phyloP scores from a whole-genome alignment of 2,329 filamentous ascomycete species.

The Paecilomyces variotii region DNA sequence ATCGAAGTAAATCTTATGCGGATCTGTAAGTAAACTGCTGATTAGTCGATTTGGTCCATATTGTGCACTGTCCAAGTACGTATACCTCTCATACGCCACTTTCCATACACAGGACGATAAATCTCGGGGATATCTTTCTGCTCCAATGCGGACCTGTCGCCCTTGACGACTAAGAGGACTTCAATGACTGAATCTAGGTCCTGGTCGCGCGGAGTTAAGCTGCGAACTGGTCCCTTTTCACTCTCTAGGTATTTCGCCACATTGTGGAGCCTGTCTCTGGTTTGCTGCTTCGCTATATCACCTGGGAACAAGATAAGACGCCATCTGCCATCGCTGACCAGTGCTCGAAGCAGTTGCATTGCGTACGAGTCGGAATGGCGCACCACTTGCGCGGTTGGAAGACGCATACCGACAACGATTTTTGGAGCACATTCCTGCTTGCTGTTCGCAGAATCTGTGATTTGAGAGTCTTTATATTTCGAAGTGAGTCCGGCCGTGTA shows the following conservation, averaged over 20 bases:
- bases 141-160: neutral
- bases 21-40: neutral
- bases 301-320: conserved; percentile 12
- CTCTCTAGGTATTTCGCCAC: neutral
- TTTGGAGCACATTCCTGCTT: conserved; percentile 28
- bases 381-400: conserved; percentile 51
- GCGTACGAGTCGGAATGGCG: conserved; percentile 53
- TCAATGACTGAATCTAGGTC: conserved; percentile 21
- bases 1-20: neutral
- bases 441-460: conserved; percentile 34
- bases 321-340: conserved; percentile 48
- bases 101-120: neutral
- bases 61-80: neutral
- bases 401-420: conserved; percentile 40
- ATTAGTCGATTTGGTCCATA: neutral
- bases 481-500: conserved; percentile 55
- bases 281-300: neutral
- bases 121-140: neutral
- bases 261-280: neutral
- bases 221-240: neutral
- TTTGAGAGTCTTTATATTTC: conserved; percentile 43
- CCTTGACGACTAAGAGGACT: neutral
- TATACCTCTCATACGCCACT: neutral
- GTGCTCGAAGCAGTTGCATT: conserved; percentile 42
- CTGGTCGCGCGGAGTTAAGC: conserved; percentile 21